Percentiles rank a stretch among this genome's conserved stretches.
Conservation (phyloP, 1,284 basidiomycete species). For the Leccinum variabile region DNA sequence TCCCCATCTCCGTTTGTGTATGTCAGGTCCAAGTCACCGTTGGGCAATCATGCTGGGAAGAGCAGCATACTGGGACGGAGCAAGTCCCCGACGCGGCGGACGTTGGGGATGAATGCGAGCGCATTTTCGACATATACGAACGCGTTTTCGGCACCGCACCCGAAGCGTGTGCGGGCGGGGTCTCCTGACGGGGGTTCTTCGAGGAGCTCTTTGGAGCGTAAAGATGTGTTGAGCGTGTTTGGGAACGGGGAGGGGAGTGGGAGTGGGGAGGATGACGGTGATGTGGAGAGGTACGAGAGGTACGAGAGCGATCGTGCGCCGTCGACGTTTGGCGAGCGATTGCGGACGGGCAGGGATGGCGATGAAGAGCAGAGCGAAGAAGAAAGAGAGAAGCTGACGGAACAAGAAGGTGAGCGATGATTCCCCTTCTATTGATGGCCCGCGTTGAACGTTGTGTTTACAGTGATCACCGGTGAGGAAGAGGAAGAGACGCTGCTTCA, state of each 20-base stretch:
- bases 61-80: constrained; percentile 35
- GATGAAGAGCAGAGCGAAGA: constrained; percentile 54
- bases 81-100: constrained; percentile 52
- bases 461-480: constrained; percentile 90
- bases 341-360: constrained; percentile 57
- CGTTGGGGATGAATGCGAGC: constrained; percentile 39
- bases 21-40: constrained; percentile 52
- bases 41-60: constrained; percentile 33
- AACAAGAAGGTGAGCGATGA: constrained; percentile 62
- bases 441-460: not conserved
- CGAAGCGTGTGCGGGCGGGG: constrained; percentile 52
- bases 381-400: constrained; percentile 44
- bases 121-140: constrained; percentile 63
- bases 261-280: constrained; percentile 39
- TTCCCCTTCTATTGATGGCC: not conserved
- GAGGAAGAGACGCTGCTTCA: constrained; percentile 85
- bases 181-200: constrained; percentile 47
- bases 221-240: constrained; percentile 20
- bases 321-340: constrained; percentile 56
- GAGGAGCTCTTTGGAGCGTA: constrained; percentile 45
- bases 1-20: constrained; percentile 32
- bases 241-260: constrained; percentile 34
- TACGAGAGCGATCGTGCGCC: constrained; percentile 38
- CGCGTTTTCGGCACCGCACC: constrained; percentile 46
- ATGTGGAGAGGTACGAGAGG: constrained; percentile 39